These are phyloP conservation scores for Ogataea sp. DNA, from an alignment of 805 yeast genomes.

Conservation along the genomic window DNA sequence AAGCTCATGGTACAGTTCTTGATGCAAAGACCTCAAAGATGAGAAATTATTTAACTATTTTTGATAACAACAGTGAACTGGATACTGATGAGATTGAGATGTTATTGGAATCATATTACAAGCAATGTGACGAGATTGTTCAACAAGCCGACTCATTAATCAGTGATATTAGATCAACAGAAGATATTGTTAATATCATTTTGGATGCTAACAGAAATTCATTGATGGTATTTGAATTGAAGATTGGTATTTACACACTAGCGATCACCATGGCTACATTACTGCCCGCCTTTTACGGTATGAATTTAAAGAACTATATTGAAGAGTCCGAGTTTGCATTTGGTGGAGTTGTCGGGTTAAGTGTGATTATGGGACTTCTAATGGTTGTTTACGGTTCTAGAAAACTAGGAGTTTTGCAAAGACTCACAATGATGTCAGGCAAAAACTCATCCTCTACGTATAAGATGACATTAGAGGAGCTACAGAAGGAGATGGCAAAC, in stretches of 20 bases:
- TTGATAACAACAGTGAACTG: constrained; percentile 6
- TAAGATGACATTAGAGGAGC: neutral
- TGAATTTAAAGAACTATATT: constrained; percentile 73
- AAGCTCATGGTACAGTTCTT: neutral
- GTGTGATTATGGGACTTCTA: constrained; percentile 43
- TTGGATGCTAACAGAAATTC: constrained; percentile 88
- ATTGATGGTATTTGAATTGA: constrained; percentile 77
- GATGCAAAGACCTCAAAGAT: neutral
- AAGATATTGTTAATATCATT: constrained; percentile 86
- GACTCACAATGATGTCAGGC: constrained; percentile 48
- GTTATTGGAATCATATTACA: constrained; percentile 80
- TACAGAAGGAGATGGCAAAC: neutral
- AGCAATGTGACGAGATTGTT: constrained; percentile 88
- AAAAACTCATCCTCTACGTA: neutral
- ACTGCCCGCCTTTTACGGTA: constrained; percentile 83
- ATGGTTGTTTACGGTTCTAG: constrained; percentile 51
- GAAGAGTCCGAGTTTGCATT: constrained; percentile 65
- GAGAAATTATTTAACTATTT: neutral
- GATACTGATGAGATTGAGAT: constrained; percentile 70
- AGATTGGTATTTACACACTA: constrained; percentile 74
- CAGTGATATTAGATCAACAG: constrained; percentile 82
- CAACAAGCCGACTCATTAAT: constrained; percentile 82
- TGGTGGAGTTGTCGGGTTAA: constrained; percentile 42
- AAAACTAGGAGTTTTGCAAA: constrained; percentile 53
- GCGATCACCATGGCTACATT: constrained; percentile 82